Base-by-base conservation (phyloP, 208 protist genomes). In the Trypanosoma vivax region DNA sequence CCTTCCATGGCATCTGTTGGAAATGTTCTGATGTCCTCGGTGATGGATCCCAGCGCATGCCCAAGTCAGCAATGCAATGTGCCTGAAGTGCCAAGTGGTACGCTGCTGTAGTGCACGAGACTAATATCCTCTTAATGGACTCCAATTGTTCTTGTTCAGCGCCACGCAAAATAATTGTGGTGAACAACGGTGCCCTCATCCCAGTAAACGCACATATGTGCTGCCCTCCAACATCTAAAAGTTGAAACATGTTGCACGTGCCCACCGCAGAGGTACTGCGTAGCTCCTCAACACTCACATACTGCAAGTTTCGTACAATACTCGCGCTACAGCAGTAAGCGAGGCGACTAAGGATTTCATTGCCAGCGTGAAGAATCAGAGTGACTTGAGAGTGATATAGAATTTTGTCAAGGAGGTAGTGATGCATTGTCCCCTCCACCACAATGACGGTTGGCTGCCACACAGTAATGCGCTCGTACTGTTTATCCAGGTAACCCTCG, bases 341-440 rank as follows among this genome's bases (percentile, higher is more conserved):
- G 3, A 88, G 49, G 38, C 68, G 67, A 19, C 53, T 28, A 29
- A 88, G 29, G 21, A 69, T 52, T 10, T 60, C 40, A 38, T 55
- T 28, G 16, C 79, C 79, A 9, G 75, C 81, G 30, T 90, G 30
- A 23, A 84, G 53, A 39, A 93, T 55, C 9, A 90, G 69, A 16
- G 62, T 69, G 46, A 79, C 76, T 45, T 40, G 29, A 23, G 62
- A 72, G 23, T 73, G 46, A 24, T 71, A 29, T 42, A 73, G 40
- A 37, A 89, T 74, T 24, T 53, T 63, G 27, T 70, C 46, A 25
- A 79, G 76, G 46, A 93, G 60, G 54, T 82, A 83, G 58, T 90
- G 79, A 56, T 93, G 80, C 79, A 90, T 82, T 42, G 67, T 63
- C 6, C 79, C 67, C 48, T 87, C 76, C 18, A 86, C 74, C 19